Base-by-base conservation (phyloP, 768 basidiomycete species). In the Lentinula sp. region DNA sequence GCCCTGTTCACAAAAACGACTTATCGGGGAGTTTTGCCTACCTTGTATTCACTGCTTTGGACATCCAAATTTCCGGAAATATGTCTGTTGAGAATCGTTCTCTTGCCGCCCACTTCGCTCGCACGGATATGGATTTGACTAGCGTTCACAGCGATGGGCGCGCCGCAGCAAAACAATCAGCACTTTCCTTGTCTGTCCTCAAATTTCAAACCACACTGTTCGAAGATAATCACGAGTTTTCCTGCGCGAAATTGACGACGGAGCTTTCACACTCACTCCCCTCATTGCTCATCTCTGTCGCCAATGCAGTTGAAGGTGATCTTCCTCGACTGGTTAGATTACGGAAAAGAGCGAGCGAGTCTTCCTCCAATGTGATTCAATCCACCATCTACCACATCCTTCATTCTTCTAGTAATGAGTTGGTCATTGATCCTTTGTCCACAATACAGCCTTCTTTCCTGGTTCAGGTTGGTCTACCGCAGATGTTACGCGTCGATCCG, bases 391-490 rank as follows among this genome's bases (percentile, higher is more conserved):
- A 74, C 53, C 72, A 75, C 46, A 78, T 88, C 53, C 74, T 91
- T 55, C 69, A 73, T 61, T 74, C 74, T 56, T 85, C 86, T n/a
- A 73, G 74, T 33, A 73, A 81, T 35, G 73, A 78, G 23, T 68
- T 82, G 3, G 72, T 84, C 33, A 77, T 90, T 6, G 90, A 94
- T 68, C 89, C 91, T 7, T 77, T 92, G 13, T 93, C 93, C 20
- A 85, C 90, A 36, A 91, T 86, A 35, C 91, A 93, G 52, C 90
- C 91, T 6, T 93, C 92, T 2, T 92, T 85, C 68, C 79, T 95
- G 37, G 84, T 95, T 28, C 91, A 91, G 68, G 83, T 79, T 49
- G 92, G 92, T 4, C 71, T 79, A 8, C 88, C 91, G 7, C 82
- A 88, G 50, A 69, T 77, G 39, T 69, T 93, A 53, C 88, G 94